A percentile compares a stretch with the other conserved stretches of the same genome.
phyloP scores from a whole-genome alignment of 2,329 filamentous ascomycete species.

The Triangularia verruculosa region DNA sequence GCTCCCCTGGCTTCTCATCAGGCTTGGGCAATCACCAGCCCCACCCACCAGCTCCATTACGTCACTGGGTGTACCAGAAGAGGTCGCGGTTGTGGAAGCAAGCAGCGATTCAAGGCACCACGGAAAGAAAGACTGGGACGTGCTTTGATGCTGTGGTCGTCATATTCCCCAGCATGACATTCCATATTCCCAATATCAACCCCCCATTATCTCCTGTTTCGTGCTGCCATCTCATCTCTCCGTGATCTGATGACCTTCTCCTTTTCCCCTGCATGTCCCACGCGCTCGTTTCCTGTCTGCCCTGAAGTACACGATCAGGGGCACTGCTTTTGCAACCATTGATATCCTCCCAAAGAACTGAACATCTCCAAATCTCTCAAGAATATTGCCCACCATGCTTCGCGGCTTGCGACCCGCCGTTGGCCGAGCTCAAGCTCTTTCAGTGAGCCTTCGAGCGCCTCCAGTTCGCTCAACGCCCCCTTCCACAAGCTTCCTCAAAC shows the following conservation, averaged over 20 bases:
- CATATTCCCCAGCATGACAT: not conserved
- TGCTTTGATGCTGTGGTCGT: not conserved
- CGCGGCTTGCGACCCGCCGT: slow-evolving; percentile 23
- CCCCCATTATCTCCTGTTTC: not conserved
- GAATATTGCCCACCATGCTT: slow-evolving; percentile 17
- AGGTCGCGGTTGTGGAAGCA: not conserved
- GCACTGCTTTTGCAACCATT: not conserved
- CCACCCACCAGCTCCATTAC: not conserved
- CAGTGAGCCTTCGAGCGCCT: not conserved
- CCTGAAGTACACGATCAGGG: not conserved
- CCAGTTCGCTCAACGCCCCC: not conserved
- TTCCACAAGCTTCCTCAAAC: not conserved
- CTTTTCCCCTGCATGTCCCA: not conserved
- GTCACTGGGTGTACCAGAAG: not conserved
- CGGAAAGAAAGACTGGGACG: not conserved
- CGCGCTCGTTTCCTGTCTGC: not conserved
- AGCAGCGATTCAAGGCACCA: slow-evolving; percentile 2
- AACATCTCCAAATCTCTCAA: not conserved
- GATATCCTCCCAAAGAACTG: not conserved
- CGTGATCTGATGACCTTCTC: not conserved
- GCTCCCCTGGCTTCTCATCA: not conserved
- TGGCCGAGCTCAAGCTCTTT: slow-evolving; percentile 9
- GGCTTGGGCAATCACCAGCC: not conserved
- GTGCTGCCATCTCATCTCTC: not conserved
- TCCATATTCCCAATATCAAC: not conserved